Percentiles rank a stretch among this genome's conserved stretches.
These are phyloP conservation scores for Heteromeles arbutifolia DNA, from an alignment of 306 rosid species.

Conservation along the genomic window DNA sequence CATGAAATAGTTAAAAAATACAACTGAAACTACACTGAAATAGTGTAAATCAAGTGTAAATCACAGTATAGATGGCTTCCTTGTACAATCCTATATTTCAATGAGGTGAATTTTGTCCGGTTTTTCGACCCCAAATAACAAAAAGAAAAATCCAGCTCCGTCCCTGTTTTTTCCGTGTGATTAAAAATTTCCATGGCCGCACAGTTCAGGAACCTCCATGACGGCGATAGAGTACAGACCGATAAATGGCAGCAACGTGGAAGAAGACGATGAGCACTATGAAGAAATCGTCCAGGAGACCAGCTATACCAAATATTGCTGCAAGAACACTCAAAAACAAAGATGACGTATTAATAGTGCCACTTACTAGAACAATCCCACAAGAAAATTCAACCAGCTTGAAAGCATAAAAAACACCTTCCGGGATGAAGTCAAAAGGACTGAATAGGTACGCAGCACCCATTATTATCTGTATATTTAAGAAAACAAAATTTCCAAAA, in stretches of 20 bases:
- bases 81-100: background rate
- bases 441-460: conserved; percentile 59
- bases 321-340: conserved; percentile 16
- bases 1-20: background rate
- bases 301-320: conserved; percentile 76
- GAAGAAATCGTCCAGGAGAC: conserved; percentile 72
- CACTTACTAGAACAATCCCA: background rate
- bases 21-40: background rate
- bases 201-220: conserved; percentile 56
- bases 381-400: conserved; percentile 1
- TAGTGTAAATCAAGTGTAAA: too few species aligned
- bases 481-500: background rate
- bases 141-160: background rate
- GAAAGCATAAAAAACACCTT: conserved; percentile 50
- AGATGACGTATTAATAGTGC: background rate
- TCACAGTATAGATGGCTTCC: background rate
- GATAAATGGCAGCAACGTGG: conserved; percentile 69
- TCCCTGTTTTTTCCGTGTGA: background rate
- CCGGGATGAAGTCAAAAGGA: conserved; percentile 90
- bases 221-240: conserved; percentile 63
- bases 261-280: conserved; percentile 62
- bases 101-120: background rate
- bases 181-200: background rate
- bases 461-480: conserved; percentile 45
- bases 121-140: background rate